Base-by-base conservation (phyloP, 2,329 filamentous ascomycete genomes). In the Cercospora canescens region DNA sequence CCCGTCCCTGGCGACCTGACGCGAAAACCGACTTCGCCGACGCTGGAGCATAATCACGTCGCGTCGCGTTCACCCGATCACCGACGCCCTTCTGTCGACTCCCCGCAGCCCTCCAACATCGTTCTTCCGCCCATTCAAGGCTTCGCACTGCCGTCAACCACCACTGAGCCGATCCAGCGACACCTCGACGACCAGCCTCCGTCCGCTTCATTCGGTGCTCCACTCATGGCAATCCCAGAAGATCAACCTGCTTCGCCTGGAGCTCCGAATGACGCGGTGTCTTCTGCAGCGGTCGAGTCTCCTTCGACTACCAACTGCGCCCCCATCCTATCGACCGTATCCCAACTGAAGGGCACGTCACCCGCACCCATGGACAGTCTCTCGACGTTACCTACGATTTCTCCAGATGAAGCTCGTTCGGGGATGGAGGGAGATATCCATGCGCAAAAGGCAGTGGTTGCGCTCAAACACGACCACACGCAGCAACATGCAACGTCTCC, bases 41-140 rank as follows among this genome's bases (percentile, higher is more conserved):
- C 81, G 2, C 77, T 83, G 52, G 80, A 83, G 26, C 81, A 82
- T 55, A 83, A 83, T 70, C 81, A 81, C 67, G 78, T 82, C 68
- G 76, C 77, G 52, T 81, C 81, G 41, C 76, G 76, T 39, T 83
- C 81, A 55, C 81, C 81, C 45, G 79, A 82, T 66, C 78, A 80
- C 69, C 76, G 77, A 60, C 67, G 74, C n/a, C 30, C 67, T 11
- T 76, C 80, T 72, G 69, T 81, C 71, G 60, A 71, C 74, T 67
- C 73, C 73, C 67, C 72, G 69, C 35, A 71, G 72, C 63, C 74
- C 72, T 39, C 78, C 67, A 66, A 75, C 74, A 62, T 78, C 74
- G 66, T 76, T 72, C 74, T 83, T n/a, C 78, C 81, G 21, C 81
- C 81, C 24, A 77, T 82, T 26, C 78, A 81, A 57, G 71, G 71